Evolutionary conservation across 2,329 filamentous ascomycete genomes (phyloP), one percentile per base, ranked within the genome.

Genomic region (Fusarium staphyleae): DNA sequence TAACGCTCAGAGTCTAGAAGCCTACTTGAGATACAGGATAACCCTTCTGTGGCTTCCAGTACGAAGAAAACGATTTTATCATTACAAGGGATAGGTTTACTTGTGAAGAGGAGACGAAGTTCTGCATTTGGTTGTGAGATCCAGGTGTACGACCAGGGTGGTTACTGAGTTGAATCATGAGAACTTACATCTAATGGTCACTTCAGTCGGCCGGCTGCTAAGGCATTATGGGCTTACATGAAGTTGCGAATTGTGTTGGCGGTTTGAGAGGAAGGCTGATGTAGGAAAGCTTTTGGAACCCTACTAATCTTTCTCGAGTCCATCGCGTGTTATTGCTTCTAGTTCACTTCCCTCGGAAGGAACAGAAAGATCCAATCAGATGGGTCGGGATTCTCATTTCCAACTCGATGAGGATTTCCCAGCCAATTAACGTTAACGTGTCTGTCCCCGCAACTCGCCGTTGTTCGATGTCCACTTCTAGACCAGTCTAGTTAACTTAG

Each of bases 361-460:
- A 34, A 24, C 45, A 34, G 16, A 34, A 18, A 15, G 26, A 28
- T 29, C 54, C 58, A 61, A 61, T 62, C 58, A 62, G 11, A 45
- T 28, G 15, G 22, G 14, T 24, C 34, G 28, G 34, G 46, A 55
- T 62, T 37, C 45, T 29, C 14, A 10, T 45, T 41, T 41, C 10
- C 35, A 43, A 53, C 43, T 19, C n/a, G 45, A 32, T 24, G 26
- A 26, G 44, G 44, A 16, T 9, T n/a, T 22, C 12, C 15, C 15
- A 22, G 18, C 43, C 44, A 55, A 48, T 56, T 43, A 58, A 19
- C 15, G 8, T 56, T 43, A 58, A 19, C 15, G 8, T 12, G 13
- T 14, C 6, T 13, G 28, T n/a, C 57, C 43, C 58, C 42, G 26
- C 54, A 52, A 51, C 24, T 24, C 58, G 53, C 42, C 11, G 36